Base-by-base conservation (phyloP, 2,329 filamentous ascomycete genomes). In the Colletotrichum musicola region DNA sequence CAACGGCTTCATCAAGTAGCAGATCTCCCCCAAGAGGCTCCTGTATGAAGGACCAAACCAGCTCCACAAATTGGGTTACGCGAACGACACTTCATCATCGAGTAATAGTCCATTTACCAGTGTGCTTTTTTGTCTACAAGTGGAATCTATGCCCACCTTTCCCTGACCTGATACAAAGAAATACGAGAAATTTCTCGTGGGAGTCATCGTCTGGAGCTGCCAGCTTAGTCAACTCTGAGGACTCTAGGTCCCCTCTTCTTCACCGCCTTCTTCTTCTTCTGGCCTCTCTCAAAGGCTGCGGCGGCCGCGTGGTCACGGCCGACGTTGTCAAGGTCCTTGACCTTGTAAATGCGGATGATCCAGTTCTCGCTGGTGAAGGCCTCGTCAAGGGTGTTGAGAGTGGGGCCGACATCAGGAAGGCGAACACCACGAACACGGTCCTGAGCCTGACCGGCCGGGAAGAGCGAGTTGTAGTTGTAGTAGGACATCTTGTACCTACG, bases 301-400 rank as follows among this genome's bases (percentile, higher is more conserved):
- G 84, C 89, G 0, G 87, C 81, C 5, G 88, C 88, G 78, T 98
- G 95, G 75, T 97, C 94, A 79, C 96, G 90, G 63, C 94, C 95
- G 73, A 99, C 86, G 80, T 98, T 98, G 84, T 99, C 96, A 68
- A 98, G 90, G 76, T 97, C 95, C 86, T 99, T 99, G 83, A 99
- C 96, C 88, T 99, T 99, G 88, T 98, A 99, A 77, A 99, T 98
- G 72, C 96, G 89, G 79, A 99, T 98, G 81, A 99, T 99, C 96
- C 96, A 99, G 88, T 99, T 99, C 86, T 99, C 96, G 77, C 94
- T 97, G 63, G 97, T 99, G 81, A 97, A 99, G 10, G 96, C 96
- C 83, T 99, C 96, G 79, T 99, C 96, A 54, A 99, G 82, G 4
- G 92, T 96, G 81, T 92, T 94, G 68, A 99, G 90, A 70, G 92